phyloP scores from a whole-genome alignment of 306 rosid genomes.

The Rubus parviflorus region DNA sequence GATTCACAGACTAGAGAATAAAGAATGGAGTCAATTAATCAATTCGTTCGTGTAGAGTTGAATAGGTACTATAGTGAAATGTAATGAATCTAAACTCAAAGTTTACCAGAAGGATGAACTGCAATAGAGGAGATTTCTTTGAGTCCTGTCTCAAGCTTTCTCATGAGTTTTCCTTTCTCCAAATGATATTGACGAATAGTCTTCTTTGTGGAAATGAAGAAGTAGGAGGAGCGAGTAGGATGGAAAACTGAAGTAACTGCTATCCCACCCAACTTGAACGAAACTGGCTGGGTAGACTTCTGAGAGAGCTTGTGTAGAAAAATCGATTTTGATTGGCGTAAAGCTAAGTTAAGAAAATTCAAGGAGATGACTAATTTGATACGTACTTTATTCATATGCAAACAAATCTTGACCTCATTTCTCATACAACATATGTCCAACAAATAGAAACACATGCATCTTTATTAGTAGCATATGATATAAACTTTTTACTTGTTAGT shows the following conservation, averaged over 20 bases:
- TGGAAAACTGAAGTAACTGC: slow-evolving; percentile 86
- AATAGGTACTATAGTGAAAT: background rate
- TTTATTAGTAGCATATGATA: background rate
- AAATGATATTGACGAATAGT: slow-evolving; percentile 75
- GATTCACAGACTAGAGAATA: background rate
- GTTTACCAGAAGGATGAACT: slow-evolving; percentile 86
- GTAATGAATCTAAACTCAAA: slow-evolving; percentile 8
- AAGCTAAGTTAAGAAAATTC: slow-evolving; percentile 65
- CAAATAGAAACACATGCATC: background rate
- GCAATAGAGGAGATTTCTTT: slow-evolving; percentile 85
- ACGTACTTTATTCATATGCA: background rate
- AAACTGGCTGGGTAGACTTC: slow-evolving; percentile 71
- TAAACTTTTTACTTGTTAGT: background rate
- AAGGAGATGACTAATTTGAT: background rate
- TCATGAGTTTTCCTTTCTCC: slow-evolving; percentile 52
- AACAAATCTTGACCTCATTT: background rate
- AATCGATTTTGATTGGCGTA: slow-evolving; percentile 87
- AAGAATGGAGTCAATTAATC: background rate
- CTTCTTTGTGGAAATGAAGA: slow-evolving; percentile 77
- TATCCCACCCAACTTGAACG: slow-evolving; percentile 83
- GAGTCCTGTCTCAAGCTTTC: slow-evolving; percentile 86
- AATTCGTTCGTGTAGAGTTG: background rate
- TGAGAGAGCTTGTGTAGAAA: slow-evolving; percentile 78
- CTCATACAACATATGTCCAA: background rate
- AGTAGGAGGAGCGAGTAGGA: slow-evolving; percentile 62